phyloP scores from a whole-genome alignment of 148 eudicot species.

The Cornus suecica region DNA sequence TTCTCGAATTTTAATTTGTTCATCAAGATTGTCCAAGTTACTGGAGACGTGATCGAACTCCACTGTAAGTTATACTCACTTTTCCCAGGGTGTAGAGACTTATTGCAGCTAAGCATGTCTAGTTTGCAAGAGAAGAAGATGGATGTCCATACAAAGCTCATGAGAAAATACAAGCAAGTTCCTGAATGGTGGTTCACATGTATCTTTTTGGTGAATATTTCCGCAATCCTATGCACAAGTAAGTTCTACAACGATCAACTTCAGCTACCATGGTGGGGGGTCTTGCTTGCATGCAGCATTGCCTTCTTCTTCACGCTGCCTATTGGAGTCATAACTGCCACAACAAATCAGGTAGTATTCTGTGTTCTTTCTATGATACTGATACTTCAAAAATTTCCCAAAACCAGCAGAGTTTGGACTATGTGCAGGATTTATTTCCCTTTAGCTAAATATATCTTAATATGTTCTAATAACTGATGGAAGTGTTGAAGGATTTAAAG shows the following conservation, averaged over 20 bases:
- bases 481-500: not conserved
- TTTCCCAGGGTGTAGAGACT: conserved; percentile 26
- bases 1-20: not conserved
- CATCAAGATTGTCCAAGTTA: not conserved
- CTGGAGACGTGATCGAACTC: not conserved
- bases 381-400: not conserved
- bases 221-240: conserved; percentile 29
- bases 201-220: conserved; percentile 38
- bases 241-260: conserved; percentile 43
- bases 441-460: not conserved
- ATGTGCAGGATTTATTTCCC: not conserved
- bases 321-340: conserved; percentile 55
- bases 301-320: conserved; percentile 68
- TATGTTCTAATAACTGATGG: not conserved
- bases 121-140: conserved; percentile 38
- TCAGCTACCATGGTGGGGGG: conserved; percentile 71
- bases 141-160: conserved; percentile 61
- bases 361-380: not conserved
- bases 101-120: conserved; percentile 51
- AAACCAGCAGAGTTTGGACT: not conserved
- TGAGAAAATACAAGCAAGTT: conserved; percentile 58
- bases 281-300: conserved; percentile 47
- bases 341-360: conserved; percentile 51
- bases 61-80: conserved; percentile 3
- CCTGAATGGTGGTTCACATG: conserved; percentile 61